Conservation (phyloP, 2,329 filamentous ascomycete genomes). For the Aureobasidium sp. region DNA sequence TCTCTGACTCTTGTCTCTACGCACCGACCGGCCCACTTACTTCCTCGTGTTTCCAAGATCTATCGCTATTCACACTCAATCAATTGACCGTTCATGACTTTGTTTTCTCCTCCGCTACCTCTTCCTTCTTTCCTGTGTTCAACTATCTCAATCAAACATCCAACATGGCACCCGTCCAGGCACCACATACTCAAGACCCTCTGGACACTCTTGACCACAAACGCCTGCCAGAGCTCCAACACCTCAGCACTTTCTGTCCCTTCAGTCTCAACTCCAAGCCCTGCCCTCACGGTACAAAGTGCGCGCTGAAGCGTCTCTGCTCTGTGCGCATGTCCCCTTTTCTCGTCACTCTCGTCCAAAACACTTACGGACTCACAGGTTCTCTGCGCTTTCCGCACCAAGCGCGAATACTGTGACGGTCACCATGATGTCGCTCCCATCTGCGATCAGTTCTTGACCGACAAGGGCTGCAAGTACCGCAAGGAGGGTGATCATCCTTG, state of each 20-base stretch:
- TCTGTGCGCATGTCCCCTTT: not conserved
- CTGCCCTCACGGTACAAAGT: constrained; percentile 2
- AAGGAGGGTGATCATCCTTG: not conserved
- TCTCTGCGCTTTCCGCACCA: not conserved
- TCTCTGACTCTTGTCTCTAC: too few species aligned
- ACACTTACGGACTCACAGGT: not conserved
- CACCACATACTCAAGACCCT: not conserved
- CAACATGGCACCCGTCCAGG: not conserved
- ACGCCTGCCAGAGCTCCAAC: not conserved
- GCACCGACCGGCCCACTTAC: not conserved
- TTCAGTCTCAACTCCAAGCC: not conserved
- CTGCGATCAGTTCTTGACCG: not conserved
- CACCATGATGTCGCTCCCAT: not conserved
- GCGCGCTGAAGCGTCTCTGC: not conserved
- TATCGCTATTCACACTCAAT: not conserved
- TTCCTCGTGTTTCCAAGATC: not conserved
- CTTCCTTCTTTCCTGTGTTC: not conserved
- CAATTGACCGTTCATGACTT: not conserved
- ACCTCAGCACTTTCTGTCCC: not conserved
- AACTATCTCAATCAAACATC: not conserved
- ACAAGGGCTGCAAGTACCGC: not conserved
- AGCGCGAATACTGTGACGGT: not conserved
- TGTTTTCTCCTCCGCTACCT: too few species aligned
- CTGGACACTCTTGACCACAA: not conserved
- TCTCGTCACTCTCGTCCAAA: not conserved